A percentile compares a stretch with the other conserved stretches of the same genome.
These are phyloP conservation scores for Blepharisma undulans DNA, from an alignment of 169 alveolate genomes.

Conservation along the genomic window DNA sequence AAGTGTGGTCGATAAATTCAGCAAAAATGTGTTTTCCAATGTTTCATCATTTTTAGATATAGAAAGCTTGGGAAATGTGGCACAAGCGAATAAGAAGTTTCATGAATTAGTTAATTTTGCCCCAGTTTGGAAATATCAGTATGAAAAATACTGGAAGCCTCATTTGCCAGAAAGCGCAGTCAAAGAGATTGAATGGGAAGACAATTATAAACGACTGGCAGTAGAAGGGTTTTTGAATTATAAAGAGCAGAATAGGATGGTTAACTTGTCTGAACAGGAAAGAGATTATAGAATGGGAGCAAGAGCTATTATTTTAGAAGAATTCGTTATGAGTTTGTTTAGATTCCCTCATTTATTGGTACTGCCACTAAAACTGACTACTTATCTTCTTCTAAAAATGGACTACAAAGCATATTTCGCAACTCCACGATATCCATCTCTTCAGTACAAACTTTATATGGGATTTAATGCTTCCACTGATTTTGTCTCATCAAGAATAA, in stretches of 20 bases:
- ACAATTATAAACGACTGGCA: neutral
- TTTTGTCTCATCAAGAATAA: neutral
- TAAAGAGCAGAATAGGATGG: neutral
- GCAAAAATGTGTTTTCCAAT: neutral
- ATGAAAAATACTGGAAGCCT: constrained; percentile 32
- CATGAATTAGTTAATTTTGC: neutral
- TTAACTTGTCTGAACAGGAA: constrained; percentile 25
- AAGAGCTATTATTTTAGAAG: constrained; percentile 33
- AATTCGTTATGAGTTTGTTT: constrained; percentile 25
- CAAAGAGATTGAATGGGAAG: neutral
- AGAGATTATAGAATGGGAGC: constrained; percentile 41
- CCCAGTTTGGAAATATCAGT: constrained; percentile 33
- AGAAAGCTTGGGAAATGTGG: constrained; percentile 8
- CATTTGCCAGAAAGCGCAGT: neutral
- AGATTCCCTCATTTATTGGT: constrained; percentile 34
- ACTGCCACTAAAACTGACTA: neutral
- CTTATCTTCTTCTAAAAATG: neutral
- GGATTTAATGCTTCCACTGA: neutral
- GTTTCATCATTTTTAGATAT: constrained; percentile 23
- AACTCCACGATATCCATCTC: constrained; percentile 6
- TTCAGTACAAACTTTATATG: neutral
- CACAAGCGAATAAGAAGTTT: neutral
- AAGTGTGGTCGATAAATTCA: neutral
- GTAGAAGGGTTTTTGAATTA: constrained; percentile 3
- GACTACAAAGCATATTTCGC: constrained; percentile 6